A percentile compares a stretch with the other conserved stretches of the same genome.
phyloP scores from a whole-genome alignment of 2,329 filamentous ascomycete species.

The Coleophoma cylindrospora region DNA sequence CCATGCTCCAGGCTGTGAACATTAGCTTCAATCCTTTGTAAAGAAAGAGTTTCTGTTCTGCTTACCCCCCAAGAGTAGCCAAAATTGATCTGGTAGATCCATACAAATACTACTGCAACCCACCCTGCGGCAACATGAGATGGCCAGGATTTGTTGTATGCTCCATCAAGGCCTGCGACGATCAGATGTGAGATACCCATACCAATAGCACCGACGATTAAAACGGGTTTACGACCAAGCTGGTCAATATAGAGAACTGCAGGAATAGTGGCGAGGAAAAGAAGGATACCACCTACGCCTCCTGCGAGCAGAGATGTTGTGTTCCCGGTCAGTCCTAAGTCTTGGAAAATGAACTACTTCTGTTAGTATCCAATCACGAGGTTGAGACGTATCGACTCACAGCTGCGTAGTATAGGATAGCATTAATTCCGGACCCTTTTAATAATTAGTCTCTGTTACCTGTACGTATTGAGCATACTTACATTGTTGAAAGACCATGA shows the following conservation, averaged over 20 bases:
- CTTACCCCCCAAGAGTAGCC: slow-evolving; percentile 11
- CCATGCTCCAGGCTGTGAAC: slow-evolving; percentile 53
- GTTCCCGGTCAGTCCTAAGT: background rate
- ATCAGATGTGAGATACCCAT: slow-evolving; percentile 57
- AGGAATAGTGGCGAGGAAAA: slow-evolving; percentile 33
- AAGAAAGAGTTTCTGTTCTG: background rate
- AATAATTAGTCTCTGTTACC: too few relatives aligned
- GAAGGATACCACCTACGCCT: background rate
- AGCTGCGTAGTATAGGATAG: background rate
- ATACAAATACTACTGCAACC: slow-evolving; percentile 27
- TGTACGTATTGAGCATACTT: too few relatives aligned
- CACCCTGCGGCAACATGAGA: slow-evolving; percentile 29
- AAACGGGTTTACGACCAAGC: slow-evolving; percentile 52
- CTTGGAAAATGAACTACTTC: background rate
- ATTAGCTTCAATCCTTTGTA: slow-evolving; percentile 19
- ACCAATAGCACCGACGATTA: slow-evolving; percentile 58
- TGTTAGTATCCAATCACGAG: too few relatives aligned
- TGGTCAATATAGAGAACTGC: slow-evolving; percentile 59
- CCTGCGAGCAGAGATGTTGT: background rate
- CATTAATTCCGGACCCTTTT: background rate
- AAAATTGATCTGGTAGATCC: slow-evolving; percentile 17
- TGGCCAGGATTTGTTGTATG: slow-evolving; percentile 26
- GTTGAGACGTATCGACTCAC: background rate
- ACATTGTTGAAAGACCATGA: slow-evolving; percentile 48
- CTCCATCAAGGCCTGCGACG: slow-evolving; percentile 53